Conservation (phyloP, 2,329 filamentous ascomycete genomes). For the Fusarium circinatum region DNA sequence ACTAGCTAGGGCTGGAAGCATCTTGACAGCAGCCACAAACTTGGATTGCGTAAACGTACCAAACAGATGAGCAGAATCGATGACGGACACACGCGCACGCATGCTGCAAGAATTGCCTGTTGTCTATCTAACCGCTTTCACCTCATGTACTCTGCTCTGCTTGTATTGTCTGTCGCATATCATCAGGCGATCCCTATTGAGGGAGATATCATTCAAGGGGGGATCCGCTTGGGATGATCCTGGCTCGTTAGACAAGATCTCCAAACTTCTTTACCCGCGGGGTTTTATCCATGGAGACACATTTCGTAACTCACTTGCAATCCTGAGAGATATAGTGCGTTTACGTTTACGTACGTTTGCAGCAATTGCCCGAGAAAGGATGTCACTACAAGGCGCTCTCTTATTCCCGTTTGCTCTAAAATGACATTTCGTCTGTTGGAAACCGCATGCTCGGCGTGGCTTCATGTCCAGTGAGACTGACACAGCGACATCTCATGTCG, state of each 20-base stretch:
- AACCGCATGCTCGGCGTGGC: neutral
- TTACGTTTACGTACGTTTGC: neutral
- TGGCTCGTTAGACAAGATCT: constrained; percentile 19
- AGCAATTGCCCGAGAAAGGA: neutral
- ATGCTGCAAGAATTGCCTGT: constrained; percentile 21
- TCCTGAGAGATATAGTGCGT: neutral
- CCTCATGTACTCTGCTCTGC: neutral
- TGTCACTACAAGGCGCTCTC: neutral
- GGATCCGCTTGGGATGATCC: constrained; percentile 16
- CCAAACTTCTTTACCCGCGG: constrained; percentile 8
- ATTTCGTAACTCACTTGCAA: neutral
- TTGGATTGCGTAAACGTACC: constrained; percentile 13
- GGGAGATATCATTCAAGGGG: constrained; percentile 27
- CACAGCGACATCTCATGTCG: constrained; percentile 28
- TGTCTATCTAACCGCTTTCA: neutral
- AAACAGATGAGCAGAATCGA: constrained; percentile 12
- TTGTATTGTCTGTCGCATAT: constrained; percentile 8
- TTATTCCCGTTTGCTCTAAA: constrained; percentile 4
- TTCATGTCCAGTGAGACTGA: constrained; percentile 25
- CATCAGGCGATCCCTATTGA: constrained; percentile 30
- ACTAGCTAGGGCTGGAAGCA: constrained; percentile 25
- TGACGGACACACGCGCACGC: neutral
- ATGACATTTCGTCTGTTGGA: constrained; percentile 8
- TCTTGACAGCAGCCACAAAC: constrained; percentile 27
- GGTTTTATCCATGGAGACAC: neutral